Conservation (phyloP, 495 filamentous ascomycete species). For the Trichoderma orchidacearum region DNA sequence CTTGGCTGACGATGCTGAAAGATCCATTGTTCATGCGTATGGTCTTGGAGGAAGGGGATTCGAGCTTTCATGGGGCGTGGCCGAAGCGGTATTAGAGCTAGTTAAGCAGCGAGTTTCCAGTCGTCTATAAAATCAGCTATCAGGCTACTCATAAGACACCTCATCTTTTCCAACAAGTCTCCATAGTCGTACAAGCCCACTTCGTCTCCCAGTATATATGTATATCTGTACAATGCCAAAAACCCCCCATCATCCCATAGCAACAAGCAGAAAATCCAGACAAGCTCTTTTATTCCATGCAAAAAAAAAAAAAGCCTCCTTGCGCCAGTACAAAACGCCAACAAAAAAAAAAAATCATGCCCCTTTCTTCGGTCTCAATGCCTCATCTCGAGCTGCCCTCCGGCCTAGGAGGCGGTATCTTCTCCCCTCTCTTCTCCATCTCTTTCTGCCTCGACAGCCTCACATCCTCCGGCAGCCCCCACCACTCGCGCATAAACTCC, state of each 20-base stretch:
- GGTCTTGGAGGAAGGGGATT: slow-evolving; percentile 49
- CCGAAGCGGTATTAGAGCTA: slow-evolving; percentile 16
- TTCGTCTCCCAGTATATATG: not conserved
- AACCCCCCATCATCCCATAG: not conserved
- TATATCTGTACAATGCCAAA: not conserved
- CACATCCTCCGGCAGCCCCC: slow-evolving; percentile 34
- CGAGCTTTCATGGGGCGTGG: slow-evolving; percentile 35
- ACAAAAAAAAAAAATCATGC: not conserved
- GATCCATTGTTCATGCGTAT: slow-evolving; percentile 46
- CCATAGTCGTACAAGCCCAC: not conserved
- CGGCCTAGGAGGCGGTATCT: not conserved
- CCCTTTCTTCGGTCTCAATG: slow-evolving; percentile 1
- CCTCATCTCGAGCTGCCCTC: not conserved
- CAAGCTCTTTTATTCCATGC: not conserved
- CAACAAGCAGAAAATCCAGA: not conserved
- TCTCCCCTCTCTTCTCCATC: slow-evolving; percentile 18
- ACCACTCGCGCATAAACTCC: slow-evolving; percentile 45
- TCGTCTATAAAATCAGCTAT: not conserved
- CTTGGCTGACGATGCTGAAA: not conserved
- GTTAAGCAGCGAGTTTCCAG: slow-evolving; percentile 1
- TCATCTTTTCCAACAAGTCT: not conserved
- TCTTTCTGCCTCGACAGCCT: slow-evolving; percentile 27
- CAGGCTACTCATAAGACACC: not conserved
- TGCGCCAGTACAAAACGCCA: not conserved
- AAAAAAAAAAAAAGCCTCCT: slow-evolving; percentile 1